A percentile compares a stretch with the other conserved stretches of the same genome.
Conservation (phyloP, 2,329 filamentous ascomycete genomes). For the Neofusicoccum sp. region DNA sequence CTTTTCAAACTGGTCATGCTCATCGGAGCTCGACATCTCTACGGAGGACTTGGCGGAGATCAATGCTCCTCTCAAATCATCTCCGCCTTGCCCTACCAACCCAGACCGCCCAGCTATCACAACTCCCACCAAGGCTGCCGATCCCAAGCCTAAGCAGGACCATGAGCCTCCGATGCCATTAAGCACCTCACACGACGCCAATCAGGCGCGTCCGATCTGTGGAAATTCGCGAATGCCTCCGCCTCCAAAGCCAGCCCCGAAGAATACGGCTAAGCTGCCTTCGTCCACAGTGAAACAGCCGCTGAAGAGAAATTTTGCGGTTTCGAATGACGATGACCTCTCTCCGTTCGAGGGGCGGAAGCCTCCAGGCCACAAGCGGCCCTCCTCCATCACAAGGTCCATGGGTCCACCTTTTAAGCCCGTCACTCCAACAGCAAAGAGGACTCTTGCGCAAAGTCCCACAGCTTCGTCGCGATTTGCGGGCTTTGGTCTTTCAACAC, state of each 20-base stretch:
- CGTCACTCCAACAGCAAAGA: too few species aligned
- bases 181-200: background rate
- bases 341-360: background rate
- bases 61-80: background rate
- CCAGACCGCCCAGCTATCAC: too few species aligned
- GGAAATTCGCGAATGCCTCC: background rate
- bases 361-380: background rate
- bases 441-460: too few species aligned
- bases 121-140: too few species aligned
- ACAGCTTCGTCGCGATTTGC: background rate
- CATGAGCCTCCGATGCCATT: background rate
- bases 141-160: too few species aligned
- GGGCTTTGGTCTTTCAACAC: conserved; percentile 9
- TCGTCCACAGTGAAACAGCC: background rate
- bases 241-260: background rate
- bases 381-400: background rate
- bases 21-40: background rate
- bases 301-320: background rate
- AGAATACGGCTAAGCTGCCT: background rate
- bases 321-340: background rate
- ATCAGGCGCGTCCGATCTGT: background rate
- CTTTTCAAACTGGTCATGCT: background rate
- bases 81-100: too few species aligned
- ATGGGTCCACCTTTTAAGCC: background rate
- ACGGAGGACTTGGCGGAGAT: background rate